Percentiles rank a stretch among this genome's conserved stretches.
Evolutionary conservation across 2,329 filamentous ascomycete species (phyloP).

Genomic region (Neofusicoccum sp.): DNA sequence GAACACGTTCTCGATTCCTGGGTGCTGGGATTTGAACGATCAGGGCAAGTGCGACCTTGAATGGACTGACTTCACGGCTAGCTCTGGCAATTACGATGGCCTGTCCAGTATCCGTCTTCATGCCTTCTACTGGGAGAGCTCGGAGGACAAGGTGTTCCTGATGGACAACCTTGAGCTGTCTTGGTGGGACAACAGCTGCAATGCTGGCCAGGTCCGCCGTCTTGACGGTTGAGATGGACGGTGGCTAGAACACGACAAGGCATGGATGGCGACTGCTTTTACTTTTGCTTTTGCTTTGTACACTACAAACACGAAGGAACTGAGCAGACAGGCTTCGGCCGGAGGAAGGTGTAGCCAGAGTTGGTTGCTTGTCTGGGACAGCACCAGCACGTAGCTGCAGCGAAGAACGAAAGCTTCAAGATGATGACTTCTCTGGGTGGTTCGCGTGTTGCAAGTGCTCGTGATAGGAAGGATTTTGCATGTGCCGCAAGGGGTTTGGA

Average conservation of each 20-base stretch:
- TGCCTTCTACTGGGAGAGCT: slow-evolving; percentile 41
- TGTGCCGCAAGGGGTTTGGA: no score
- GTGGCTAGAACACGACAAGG: no score
- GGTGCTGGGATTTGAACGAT: slow-evolving; percentile 27
- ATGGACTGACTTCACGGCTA: slow-evolving; percentile 41
- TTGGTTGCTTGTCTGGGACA: no score
- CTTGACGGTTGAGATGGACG: slow-evolving; percentile 13
- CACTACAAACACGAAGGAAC: background rate
- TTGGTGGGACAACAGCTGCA: slow-evolving; percentile 52
- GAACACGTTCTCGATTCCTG: slow-evolving; percentile 32
- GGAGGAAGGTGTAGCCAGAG: no score
- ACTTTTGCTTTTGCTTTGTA: background rate
- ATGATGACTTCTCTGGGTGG: no score
- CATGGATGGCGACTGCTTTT: background rate
- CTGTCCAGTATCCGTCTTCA: slow-evolving; percentile 51
- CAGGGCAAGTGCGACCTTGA: slow-evolving; percentile 40
- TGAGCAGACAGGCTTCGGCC: background rate
- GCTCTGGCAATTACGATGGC: slow-evolving; percentile 35
- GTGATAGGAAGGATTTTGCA: no score
- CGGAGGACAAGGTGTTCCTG: slow-evolving; percentile 43
- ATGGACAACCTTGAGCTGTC: slow-evolving; percentile 49
- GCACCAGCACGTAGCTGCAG: no score
- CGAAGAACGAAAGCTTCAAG: no score
- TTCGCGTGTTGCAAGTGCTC: no score
- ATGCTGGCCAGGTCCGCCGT: slow-evolving; percentile 41